Conservation (phyloP, 352 stramenopile species). For the Globisporangium nodosum region DNA sequence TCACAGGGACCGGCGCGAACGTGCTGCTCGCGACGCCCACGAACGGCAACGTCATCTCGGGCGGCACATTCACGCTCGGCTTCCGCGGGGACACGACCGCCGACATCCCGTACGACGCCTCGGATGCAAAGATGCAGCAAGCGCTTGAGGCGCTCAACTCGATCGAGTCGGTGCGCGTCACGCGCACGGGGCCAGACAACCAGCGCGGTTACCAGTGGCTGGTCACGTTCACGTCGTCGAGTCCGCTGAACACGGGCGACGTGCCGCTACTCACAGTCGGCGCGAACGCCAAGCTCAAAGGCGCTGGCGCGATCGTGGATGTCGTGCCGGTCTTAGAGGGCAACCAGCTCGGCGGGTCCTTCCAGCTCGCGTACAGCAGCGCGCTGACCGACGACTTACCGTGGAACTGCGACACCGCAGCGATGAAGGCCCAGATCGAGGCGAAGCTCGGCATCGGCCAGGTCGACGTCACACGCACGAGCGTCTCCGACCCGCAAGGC, state of each 20-base stretch:
- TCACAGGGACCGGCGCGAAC: constrained; percentile 66
- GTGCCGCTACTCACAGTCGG: constrained; percentile 51
- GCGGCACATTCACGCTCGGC: constrained; percentile 89
- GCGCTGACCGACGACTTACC: constrained; percentile 66
- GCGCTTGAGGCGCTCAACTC: constrained; percentile 49
- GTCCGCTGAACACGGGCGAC: constrained; percentile 43
- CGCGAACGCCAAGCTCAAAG: constrained; percentile 29
- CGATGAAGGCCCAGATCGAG: constrained; percentile 68
- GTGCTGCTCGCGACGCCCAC: constrained; percentile 55
- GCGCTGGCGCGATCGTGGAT: constrained; percentile 23
- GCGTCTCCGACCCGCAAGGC: constrained; percentile 65
- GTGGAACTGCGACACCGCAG: constrained; percentile 61
- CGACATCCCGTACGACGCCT: constrained; percentile 81
- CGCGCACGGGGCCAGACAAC: constrained; percentile 36
- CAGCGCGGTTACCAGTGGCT: constrained; percentile 71
- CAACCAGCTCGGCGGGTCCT: constrained; percentile 67
- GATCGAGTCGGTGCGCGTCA: constrained; percentile 61
- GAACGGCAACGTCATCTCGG: constrained; percentile 60
- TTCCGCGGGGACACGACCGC: constrained; percentile 87
- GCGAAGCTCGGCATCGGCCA: constrained; percentile 39
- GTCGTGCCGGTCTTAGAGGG: constrained; percentile 33
- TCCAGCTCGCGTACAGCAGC: constrained; percentile 45
- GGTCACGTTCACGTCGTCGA: constrained; percentile 72
- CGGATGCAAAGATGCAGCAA: constrained; percentile 54
- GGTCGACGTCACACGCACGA: constrained; percentile 55